Conservation (phyloP, 2,329 filamentous ascomycete genomes). For the Cadophora sp. region DNA sequence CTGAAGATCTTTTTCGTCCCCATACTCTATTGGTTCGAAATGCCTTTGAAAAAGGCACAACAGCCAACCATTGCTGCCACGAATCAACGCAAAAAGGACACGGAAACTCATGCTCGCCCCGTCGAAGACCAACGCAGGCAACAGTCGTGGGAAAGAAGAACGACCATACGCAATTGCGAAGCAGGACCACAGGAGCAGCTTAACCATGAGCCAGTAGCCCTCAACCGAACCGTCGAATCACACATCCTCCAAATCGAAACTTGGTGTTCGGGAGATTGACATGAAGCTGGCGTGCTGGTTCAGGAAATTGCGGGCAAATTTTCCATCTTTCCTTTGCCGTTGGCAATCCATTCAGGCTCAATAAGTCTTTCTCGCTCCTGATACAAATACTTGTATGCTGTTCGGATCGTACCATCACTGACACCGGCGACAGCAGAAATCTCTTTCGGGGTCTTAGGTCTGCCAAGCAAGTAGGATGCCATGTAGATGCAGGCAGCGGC, state of each 20-base stretch:
- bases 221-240: conserved; percentile 8
- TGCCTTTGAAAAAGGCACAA: conserved; percentile 15
- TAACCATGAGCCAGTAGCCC: conserved; percentile 19
- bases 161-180: conserved; percentile 26
- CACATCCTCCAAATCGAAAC: conserved; percentile 12
- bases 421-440: conserved; percentile 87
- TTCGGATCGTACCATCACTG: conserved; percentile 96
- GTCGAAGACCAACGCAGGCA: not conserved
- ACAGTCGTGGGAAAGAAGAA: conserved; percentile 16
- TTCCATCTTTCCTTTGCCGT: conserved; percentile 73
- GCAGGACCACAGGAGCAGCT: conserved; percentile 26
- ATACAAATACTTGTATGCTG: conserved; percentile 90
- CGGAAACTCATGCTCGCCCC: not conserved
- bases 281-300: too few relatives aligned
- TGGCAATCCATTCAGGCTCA: conserved; percentile 75
- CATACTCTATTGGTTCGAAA: conserved; percentile 5
- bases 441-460: conserved; percentile 81
- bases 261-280: conserved; percentile 24
- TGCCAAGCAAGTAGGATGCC: conserved; percentile 84
- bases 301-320: conserved; percentile 62
- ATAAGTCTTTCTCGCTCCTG: conserved; percentile 76
- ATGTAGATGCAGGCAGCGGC: conserved; percentile 98
- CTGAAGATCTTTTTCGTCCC: conserved; percentile 4
- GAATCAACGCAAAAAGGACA: conserved; percentile 26
- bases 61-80: conserved; percentile 29